Percentiles rank a stretch among this genome's conserved stretches.
These are phyloP conservation scores for Solanum etuberosum DNA, from an alignment of 257 asterid species.

Conservation along the genomic window DNA sequence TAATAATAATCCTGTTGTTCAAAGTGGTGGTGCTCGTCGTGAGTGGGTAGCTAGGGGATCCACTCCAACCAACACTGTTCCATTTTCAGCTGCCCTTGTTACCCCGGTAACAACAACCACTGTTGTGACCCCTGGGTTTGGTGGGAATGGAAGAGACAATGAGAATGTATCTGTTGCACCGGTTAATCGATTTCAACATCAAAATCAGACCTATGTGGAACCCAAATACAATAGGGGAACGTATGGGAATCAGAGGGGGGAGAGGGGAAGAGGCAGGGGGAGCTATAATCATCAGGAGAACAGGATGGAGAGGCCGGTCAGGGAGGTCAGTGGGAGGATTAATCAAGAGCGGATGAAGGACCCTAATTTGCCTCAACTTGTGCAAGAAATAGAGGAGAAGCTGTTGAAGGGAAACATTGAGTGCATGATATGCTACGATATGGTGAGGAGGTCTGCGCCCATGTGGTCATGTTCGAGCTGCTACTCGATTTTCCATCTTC, in stretches of 20 bases:
- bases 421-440: constrained; percentile 98
- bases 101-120: not conserved
- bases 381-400: constrained; percentile 94
- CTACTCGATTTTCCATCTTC: constrained; percentile 80
- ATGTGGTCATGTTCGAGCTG: constrained; percentile 95
- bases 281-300: not conserved
- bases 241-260: constrained; percentile 27
- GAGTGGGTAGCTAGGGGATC: constrained; percentile 79
- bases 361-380: constrained; percentile 64
- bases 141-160: constrained; percentile 14
- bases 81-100: constrained; percentile 7
- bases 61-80: constrained; percentile 12
- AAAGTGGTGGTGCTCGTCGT: constrained; percentile 40
- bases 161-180: constrained; percentile 16
- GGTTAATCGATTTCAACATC: not conserved
- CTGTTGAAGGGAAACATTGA: constrained; percentile 69
- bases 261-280: constrained; percentile 9
- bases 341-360: constrained; percentile 19
- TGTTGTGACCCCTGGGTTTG: constrained; percentile 2
- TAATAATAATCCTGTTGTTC: constrained; percentile 18
- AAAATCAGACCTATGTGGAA: constrained; percentile 22
- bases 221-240: constrained; percentile 22
- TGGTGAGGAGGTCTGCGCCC: constrained; percentile 86
- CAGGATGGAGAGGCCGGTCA: constrained; percentile 25
- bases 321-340: constrained; percentile 24